phyloP scores from a whole-genome alignment of 352 stramenopile genomes.

The Aphanomyces invadans region DNA sequence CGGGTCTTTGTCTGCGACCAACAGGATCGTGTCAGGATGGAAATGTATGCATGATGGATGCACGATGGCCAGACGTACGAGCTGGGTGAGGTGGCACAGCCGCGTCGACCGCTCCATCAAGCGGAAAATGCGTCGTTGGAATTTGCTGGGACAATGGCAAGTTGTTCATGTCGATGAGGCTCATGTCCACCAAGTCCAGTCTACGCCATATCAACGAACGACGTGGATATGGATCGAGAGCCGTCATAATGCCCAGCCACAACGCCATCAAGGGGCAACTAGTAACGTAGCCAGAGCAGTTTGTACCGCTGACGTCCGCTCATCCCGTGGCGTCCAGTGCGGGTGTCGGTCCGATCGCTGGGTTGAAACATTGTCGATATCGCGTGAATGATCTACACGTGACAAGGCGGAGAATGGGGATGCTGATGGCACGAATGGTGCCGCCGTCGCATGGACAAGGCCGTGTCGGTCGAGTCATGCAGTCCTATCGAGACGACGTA shows the following conservation, averaged over 20 bases:
- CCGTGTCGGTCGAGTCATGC: background rate
- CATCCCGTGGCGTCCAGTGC: background rate
- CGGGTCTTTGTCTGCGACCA: background rate
- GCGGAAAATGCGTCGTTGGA: slow-evolving; percentile 35
- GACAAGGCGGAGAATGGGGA: background rate
- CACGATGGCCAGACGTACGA: background rate
- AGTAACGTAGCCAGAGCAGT: background rate
- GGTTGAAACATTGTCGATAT: background rate
- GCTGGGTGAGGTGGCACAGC: background rate
- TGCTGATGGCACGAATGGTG: background rate
- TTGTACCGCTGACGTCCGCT: background rate
- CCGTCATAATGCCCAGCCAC: no score
- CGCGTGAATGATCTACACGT: slow-evolving; percentile 11
- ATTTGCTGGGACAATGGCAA: slow-evolving; percentile 53
- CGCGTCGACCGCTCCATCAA: background rate
- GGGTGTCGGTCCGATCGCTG: background rate
- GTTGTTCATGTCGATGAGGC: slow-evolving; percentile 39
- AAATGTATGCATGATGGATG: no score
- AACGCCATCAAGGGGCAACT: no score
- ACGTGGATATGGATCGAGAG: no score
- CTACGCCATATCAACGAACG: background rate
- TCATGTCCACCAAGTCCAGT: slow-evolving; percentile 5
- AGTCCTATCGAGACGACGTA: background rate
- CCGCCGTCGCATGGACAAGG: no score
- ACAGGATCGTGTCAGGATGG: background rate